Evolutionary conservation across 768 basidiomycete genomes (phyloP), one percentile per base, ranked within the genome.

Genomic region (Russula ochroleuca): DNA sequence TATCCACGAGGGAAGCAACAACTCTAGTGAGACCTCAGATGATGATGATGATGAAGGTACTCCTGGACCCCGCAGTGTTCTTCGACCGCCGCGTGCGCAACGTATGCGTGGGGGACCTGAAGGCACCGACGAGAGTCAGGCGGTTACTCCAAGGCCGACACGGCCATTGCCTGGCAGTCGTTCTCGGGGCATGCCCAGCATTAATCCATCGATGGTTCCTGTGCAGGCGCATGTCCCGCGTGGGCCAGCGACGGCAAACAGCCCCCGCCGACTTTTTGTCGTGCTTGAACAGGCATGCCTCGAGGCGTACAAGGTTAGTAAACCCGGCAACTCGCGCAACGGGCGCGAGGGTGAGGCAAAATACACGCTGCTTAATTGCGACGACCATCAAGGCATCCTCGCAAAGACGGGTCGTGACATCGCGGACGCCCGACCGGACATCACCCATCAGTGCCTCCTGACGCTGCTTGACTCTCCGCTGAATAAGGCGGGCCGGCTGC

Each of bases 401-500:
- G 96, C 97, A 5, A 98, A 97, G 76, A 97, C 94, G 0, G 94
- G 94, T 17, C 83, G 96, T 72, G 97, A 99, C 76, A 98, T 98
- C 65, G 97, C 97, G 17, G 95, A 98, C 76, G 97, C 97, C n/a
- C 80, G 97, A 67, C 97, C 97, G 2, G 97, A 98, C 76, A 98
- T 98, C 71, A 98, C 97, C 0, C 97, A 99, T 73, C 97, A 98
- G 94, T 99, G 97, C 72, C 84, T 99, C 13, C 78, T 99, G 69
- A 99, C 97, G 0, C 81, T 99, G 8, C 84, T 99, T 62, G 97
- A 99, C 77, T 98, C 96, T 21, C 97, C 97, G 1, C 78, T 99
- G 50, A 99, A 99, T 82, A 98, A 98, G 77, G 92, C 96, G 9
- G 97, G 97, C 11, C 77, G 92, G 31, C 84, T 98, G 13, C 97